Evolutionary conservation across 352 stramenopile species (phyloP).

Genomic region (Phytophthora rubi): DNA sequence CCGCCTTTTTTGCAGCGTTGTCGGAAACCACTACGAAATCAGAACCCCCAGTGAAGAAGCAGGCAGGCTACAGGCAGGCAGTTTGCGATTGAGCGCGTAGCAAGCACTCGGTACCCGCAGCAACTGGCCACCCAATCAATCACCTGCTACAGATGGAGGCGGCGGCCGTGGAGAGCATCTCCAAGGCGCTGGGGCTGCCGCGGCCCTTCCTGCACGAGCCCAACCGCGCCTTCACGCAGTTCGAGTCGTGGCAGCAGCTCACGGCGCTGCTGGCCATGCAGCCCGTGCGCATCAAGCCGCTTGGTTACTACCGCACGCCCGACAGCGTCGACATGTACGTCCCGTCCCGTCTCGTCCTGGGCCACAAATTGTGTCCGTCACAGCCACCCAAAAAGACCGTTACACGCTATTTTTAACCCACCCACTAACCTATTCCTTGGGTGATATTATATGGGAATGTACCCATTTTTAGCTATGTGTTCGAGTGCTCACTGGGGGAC

Average conservation of each 20-base stretch:
- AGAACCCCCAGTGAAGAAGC: slow-evolving; percentile 17
- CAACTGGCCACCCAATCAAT: too few relatives aligned
- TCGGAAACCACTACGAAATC: slow-evolving; percentile 22
- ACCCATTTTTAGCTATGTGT: slow-evolving; percentile 66
- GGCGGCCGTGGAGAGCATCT: slow-evolving; percentile 57
- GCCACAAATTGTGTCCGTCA: neutral
- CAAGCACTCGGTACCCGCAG: neutral
- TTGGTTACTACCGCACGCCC: slow-evolving; percentile 83
- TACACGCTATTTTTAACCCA: too few relatives aligned
- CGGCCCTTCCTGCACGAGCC: slow-evolving; percentile 65
- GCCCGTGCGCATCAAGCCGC: slow-evolving; percentile 57
- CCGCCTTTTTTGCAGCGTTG: slow-evolving; percentile 9
- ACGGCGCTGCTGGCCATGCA: slow-evolving; percentile 55
- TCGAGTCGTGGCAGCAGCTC: slow-evolving; percentile 72
- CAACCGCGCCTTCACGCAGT: slow-evolving; percentile 65
- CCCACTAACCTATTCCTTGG: too few relatives aligned
- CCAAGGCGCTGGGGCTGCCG: slow-evolving; percentile 61
- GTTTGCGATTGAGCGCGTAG: slow-evolving; percentile 10
- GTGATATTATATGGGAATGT: neutral
- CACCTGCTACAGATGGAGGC: slow-evolving; percentile 33
- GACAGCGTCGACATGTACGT: slow-evolving; percentile 84
- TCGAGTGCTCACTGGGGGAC: slow-evolving; percentile 65
- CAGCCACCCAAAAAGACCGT: neutral
- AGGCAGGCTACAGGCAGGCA: neutral
- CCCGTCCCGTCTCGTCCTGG: neutral